Conservation (phyloP, 257 asterid genomes). For the Sherardia arvensis region DNA sequence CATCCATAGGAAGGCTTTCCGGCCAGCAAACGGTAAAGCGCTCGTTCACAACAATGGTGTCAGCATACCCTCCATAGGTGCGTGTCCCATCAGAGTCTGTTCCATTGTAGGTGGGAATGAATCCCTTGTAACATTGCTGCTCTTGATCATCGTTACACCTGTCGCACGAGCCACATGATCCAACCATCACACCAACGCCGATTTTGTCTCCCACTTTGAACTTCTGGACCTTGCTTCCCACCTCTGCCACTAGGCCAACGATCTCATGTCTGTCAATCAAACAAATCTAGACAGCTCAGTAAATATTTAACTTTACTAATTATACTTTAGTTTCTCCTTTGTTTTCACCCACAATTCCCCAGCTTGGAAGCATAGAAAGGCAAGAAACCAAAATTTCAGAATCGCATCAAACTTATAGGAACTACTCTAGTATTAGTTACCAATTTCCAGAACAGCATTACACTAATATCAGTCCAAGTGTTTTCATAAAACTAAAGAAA, state of each 20-base stretch:
- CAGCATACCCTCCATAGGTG: slow-evolving; percentile 7
- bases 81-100: slow-evolving; percentile 3
- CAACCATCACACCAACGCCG: slow-evolving; percentile 7
- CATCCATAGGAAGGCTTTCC: slow-evolving; percentile 5
- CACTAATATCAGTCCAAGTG: background rate
- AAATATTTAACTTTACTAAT: background rate
- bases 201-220: slow-evolving; percentile 7
- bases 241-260: slow-evolving; percentile 2
- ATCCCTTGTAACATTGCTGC: background rate
- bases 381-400: background rate
- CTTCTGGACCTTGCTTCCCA: slow-evolving; percentile 7
- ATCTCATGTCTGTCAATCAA: slow-evolving; percentile 3
- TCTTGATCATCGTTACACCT: background rate
- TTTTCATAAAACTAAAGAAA: background rate
- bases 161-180: slow-evolving; percentile 1
- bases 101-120: slow-evolving; percentile 6
- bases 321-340: background rate
- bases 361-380: background rate
- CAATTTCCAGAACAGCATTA: background rate
- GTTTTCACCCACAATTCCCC: background rate
- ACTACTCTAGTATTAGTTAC: background rate
- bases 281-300: background rate
- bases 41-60: slow-evolving; percentile 4
- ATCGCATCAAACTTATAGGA: background rate
- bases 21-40: slow-evolving; percentile 3